These are phyloP conservation scores for Blastobotrys malaysiensis DNA, from an alignment of 1,139 yeast species.

Conservation along the genomic window DNA sequence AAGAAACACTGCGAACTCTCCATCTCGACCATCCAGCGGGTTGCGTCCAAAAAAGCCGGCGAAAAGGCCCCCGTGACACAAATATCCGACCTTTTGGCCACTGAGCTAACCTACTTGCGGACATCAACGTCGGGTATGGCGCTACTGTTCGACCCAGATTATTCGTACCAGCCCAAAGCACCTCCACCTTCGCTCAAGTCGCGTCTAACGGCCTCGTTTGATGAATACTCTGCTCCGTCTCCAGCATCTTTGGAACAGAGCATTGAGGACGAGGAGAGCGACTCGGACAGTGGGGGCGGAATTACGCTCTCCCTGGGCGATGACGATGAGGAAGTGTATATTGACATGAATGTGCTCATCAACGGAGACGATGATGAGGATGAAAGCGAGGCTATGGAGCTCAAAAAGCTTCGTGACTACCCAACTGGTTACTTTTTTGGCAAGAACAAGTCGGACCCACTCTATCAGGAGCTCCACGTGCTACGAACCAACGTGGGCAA, in stretches of 20 bases:
- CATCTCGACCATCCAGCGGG: slow-evolving; percentile 20
- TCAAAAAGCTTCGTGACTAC: slow-evolving; percentile 32
- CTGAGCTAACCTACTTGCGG: slow-evolving; percentile 52
- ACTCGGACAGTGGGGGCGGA: slow-evolving; percentile 37
- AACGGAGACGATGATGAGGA: slow-evolving; percentile 37
- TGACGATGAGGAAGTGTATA: slow-evolving; percentile 31
- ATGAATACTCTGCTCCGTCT: not conserved
- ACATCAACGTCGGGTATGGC: slow-evolving; percentile 72
- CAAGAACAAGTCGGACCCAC: slow-evolving; percentile 36
- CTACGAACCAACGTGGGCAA: slow-evolving; percentile 60
- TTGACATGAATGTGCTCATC: slow-evolving; percentile 31
- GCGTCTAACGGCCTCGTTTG: not conserved
- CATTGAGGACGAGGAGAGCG: slow-evolving; percentile 20
- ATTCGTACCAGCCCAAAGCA: slow-evolving; percentile 10
- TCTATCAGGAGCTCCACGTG: slow-evolving; percentile 57
- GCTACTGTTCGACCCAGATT: slow-evolving; percentile 63
- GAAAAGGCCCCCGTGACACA: slow-evolving; percentile 24
- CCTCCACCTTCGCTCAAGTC: not conserved
- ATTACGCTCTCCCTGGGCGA: slow-evolving; percentile 25
- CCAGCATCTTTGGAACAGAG: slow-evolving; percentile 13
- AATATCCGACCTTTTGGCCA: slow-evolving; percentile 38
- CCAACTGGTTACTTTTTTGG: slow-evolving; percentile 45
- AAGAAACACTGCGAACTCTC: slow-evolving; percentile 42
- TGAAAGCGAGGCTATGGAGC: slow-evolving; percentile 32
- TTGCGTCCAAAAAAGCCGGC: slow-evolving; percentile 28